phyloP scores from a whole-genome alignment of 768 basidiomycete species.

The Phylloporus rhodoxanthus region DNA sequence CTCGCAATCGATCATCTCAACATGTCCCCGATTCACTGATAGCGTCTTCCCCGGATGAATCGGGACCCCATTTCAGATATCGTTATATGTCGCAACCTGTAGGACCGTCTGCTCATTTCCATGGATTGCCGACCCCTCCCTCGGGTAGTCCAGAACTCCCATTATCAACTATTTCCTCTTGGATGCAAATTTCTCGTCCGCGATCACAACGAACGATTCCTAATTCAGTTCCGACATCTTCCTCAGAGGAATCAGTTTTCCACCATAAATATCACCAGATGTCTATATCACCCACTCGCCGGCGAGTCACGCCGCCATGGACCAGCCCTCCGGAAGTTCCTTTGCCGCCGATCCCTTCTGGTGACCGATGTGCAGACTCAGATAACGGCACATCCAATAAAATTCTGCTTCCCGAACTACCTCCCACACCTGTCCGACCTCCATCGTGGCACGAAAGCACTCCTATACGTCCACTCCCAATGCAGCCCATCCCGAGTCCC shows the following conservation, averaged over 20 bases:
- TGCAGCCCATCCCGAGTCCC: slow-evolving; percentile 16
- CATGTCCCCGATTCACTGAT: slow-evolving; percentile 7
- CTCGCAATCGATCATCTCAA: slow-evolving; percentile 2
- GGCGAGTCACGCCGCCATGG: slow-evolving; percentile 9
- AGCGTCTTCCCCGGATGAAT: slow-evolving; percentile 18
- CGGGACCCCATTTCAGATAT: slow-evolving; percentile 4
- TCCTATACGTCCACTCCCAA: slow-evolving; percentile 12
- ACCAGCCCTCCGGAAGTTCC: slow-evolving; percentile 14
- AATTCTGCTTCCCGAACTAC: not conserved
- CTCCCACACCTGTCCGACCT: slow-evolving; percentile 5
- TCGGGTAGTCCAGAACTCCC: slow-evolving; percentile 1
- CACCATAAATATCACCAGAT: not conserved
- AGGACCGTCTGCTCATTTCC: not conserved
- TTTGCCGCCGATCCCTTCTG: slow-evolving; percentile 20
- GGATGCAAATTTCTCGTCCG: not conserved
- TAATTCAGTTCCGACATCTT: slow-evolving; percentile 1
- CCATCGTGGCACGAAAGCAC: not conserved
- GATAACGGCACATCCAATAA: not conserved
- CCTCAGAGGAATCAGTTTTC: slow-evolving; percentile 7
- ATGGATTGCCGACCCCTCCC: slow-evolving; percentile 4
- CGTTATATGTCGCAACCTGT: not conserved
- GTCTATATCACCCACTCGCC: slow-evolving; percentile 5
- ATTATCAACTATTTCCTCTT: not conserved
- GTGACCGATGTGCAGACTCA: not conserved
- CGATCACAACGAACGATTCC: slow-evolving; percentile 1